phyloP scores from a whole-genome alignment of 345 rosid species.

The Eucalyptus pauciflora region DNA sequence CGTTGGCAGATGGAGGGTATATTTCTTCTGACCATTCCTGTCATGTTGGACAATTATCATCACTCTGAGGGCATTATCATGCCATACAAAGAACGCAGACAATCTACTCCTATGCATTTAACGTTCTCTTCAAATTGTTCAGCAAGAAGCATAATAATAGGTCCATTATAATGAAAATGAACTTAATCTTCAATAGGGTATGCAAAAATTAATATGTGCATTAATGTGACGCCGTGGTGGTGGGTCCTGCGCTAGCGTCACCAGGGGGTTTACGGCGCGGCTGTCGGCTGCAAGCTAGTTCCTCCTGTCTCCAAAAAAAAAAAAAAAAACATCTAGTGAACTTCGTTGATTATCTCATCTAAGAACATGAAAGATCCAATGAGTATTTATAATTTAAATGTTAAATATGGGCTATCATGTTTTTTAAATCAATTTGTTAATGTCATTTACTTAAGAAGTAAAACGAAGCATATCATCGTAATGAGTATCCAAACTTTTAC shows the following conservation, averaged over 20 bases:
- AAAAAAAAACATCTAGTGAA: not conserved
- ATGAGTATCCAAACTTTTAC: not conserved
- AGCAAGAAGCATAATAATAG: not conserved
- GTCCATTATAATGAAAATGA: not conserved
- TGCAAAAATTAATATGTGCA: not conserved
- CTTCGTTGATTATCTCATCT: not conserved
- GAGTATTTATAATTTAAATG: not conserved
- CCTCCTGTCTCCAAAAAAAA: too few species aligned
- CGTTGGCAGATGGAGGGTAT: conserved; percentile 95
- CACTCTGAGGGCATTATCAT: not conserved
- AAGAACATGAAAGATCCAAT: not conserved
- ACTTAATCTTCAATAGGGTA: not conserved
- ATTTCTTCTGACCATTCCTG: conserved; percentile 95
- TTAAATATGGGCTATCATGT: not conserved
- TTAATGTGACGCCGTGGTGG: too few species aligned
- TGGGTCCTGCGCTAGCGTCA: too few species aligned
- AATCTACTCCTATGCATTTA: not conserved
- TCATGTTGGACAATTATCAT: conserved; percentile 5
- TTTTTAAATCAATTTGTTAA: not conserved
- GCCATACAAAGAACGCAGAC: not conserved
- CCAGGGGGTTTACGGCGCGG: too few species aligned
- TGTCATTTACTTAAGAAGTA: not conserved
- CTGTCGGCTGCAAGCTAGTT: too few species aligned
- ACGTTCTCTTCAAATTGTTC: not conserved
- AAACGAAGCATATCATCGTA: not conserved